Evolutionary conservation across 2,329 filamentous ascomycete genomes (phyloP), one percentile per base, ranked within the genome.

Genomic region (Aspergillus texensis): DNA sequence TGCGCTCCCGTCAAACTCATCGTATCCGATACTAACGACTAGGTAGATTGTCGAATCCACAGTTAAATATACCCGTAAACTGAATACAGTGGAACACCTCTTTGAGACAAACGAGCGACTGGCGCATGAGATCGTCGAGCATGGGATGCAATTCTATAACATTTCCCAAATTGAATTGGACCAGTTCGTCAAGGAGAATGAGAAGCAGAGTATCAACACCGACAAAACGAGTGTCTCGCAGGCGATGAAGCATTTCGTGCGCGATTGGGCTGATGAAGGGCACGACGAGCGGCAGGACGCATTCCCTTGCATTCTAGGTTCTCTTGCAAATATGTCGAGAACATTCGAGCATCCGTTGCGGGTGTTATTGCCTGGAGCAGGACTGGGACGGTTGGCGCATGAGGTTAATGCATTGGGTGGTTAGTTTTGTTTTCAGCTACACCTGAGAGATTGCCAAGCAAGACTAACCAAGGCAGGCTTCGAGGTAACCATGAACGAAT

Each of bases 401-500:
- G 84, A 87, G 43, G 76, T 87, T 5, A 77, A 82, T 0, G 70
- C 67, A 0, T 75, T 86, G 2, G 78, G 76, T 66, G 75, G 77
- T 80, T 63, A 60, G 66, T 50, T 53, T 8, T 53, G 2, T 3
- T 1, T 19, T 60, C 2, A 1, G 30, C n/a, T 9, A 12, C 19
- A 4, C 43, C n/a, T 1, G 14, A 48, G 6, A 24, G 3, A 1
- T 28, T 9, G 10, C 19, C 16, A 16, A 19, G 16, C 11, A 1
- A 32, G 19, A 45, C 21, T 21, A 55, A 10, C 16, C 36, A 52
- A 36, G 39, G 36, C 34, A 81, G 82, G 77, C 1, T 85, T 85
- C 61, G 75, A 85, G 28, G 85, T 86, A 0, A 85, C 83, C 0
- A 75, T 81, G 59, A 88, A 87, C 66, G 85, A 88, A 72, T 87